phyloP scores from a whole-genome alignment of 2,329 filamentous ascomycete genomes.

The Madurella mycetomatis region DNA sequence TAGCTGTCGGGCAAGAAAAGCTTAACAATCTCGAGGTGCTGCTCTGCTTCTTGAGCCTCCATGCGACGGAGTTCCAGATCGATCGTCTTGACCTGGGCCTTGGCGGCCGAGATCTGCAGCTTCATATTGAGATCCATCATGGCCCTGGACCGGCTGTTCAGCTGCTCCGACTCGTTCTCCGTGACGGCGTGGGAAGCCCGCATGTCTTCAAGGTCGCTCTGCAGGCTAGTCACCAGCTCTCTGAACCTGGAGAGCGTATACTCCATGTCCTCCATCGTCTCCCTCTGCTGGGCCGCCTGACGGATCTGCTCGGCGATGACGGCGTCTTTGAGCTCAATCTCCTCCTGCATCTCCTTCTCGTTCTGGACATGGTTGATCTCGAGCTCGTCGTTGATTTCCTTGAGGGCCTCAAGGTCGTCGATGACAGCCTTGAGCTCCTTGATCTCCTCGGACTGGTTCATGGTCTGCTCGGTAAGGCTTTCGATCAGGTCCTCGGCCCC shows the following conservation, averaged over 20 bases:
- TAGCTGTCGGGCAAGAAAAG: conserved; percentile 84
- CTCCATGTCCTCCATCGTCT: conserved; percentile 78
- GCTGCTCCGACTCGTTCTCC: conserved; percentile 86
- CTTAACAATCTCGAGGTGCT: conserved; percentile 85
- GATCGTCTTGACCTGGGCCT: conserved; percentile 91
- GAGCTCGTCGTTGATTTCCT: conserved; percentile 91
- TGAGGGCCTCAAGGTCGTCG: conserved; percentile 81
- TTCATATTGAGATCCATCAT: conserved; percentile 98
- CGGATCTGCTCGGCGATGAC: conserved; percentile 78
- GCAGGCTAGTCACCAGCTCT: conserved; percentile 79
- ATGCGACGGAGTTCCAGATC: conserved; percentile 82
- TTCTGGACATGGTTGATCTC: conserved; percentile 90
- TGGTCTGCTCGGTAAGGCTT: conserved; percentile 81
- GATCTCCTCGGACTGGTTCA: conserved; percentile 75
- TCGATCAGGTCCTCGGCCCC: conserved; percentile 93
- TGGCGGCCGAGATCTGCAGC: conserved; percentile 81
- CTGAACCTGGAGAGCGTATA: conserved; percentile 86
- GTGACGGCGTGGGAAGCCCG: conserved; percentile 87
- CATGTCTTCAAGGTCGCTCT: conserved; percentile 86
- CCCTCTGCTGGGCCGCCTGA: conserved; percentile 70
- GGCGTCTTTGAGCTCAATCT: conserved; percentile 82
- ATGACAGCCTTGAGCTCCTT: conserved; percentile 77
- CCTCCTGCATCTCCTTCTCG: conserved; percentile 90
- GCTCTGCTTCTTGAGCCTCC: conserved; percentile 81
- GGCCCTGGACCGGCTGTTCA: conserved; percentile 80